Base-by-base conservation (phyloP, 177 flowering plant genomes). In the Vitis hybrid region DNA sequence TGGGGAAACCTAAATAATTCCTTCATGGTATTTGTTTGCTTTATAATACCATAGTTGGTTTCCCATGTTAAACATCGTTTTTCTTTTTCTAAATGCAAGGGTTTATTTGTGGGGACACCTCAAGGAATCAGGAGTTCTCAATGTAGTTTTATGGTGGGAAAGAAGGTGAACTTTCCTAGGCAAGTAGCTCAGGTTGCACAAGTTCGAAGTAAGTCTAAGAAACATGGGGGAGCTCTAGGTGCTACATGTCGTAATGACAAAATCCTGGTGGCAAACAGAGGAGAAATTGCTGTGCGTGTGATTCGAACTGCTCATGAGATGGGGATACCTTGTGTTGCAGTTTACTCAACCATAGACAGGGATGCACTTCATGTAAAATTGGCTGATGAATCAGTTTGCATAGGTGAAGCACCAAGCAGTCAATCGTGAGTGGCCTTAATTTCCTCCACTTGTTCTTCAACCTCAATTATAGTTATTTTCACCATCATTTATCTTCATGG, bases 311-410 rank as follows among this genome's bases (percentile, higher is more conserved):
- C 99, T 56, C 99, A 95, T 74, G 99, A 95, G 82, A 72, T 95
- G 91, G 99, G 97, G 13, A 95, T 95, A 57, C 97, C 99, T 7
- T 95, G 99, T 82, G 99, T 95, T 57, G 97, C 98, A 35, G 98
- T 95, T 67, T 89, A 95, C 81, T 95, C 99, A 55, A 95, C 98
- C 19, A 93, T 95, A 61, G 99, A 95, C 70, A 89, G 86, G 84
- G 99, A 95, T 82, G 98, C 98, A 2, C 94, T 95, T 71, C 99
- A 95, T 68, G 99, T 95, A 70, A 89, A 92, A 70, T 84, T 95
- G 77, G 99, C 99, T 24, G 99, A 95, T 80, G 99, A 93, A 75
- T 81, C 98, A 12, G 94, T 93, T 72, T 93, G 99, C 82, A 95
- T 95, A 16, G 99, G 99, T 67, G 99, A 95, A 88, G 99, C 99